These are phyloP conservation scores for Jimgerdemannia lactiflua DNA, from an alignment of 192 early-diverging fungal genomes.

Conservation along the genomic window DNA sequence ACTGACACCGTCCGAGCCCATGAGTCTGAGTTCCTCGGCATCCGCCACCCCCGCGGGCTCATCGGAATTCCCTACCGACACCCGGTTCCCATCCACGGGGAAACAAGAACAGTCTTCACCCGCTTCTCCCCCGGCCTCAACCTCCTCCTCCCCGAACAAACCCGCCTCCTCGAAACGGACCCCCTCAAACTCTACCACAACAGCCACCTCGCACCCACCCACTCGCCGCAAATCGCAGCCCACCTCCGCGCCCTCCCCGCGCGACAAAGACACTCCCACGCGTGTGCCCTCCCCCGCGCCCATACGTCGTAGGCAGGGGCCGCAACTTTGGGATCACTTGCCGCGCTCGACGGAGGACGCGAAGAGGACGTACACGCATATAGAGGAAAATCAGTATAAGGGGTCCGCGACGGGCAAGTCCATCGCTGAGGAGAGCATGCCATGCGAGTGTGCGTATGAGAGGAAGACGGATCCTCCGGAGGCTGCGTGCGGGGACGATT, in stretches of 20 bases:
- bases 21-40: neutral
- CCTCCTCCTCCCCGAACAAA: neutral
- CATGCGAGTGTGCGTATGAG: slow-evolving; percentile 77
- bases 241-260: neutral
- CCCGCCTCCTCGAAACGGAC: neutral
- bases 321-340: slow-evolving; percentile 2
- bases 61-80: neutral
- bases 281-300: neutral
- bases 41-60: neutral
- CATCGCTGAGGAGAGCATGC: slow-evolving; percentile 66
- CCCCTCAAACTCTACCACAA: neutral
- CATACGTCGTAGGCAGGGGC: neutral
- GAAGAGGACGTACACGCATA: slow-evolving; percentile 60
- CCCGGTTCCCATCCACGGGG: neutral
- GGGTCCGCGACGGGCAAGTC: slow-evolving; percentile 68
- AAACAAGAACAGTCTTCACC: neutral
- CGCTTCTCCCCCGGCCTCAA: neutral
- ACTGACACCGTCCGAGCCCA: neutral
- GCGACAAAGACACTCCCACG: neutral
- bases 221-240: neutral
- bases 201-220: neutral
- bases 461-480: slow-evolving; percentile 54
- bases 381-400: slow-evolving; percentile 67
- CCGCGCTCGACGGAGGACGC: slow-evolving; percentile 49
- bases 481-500: slow-evolving; percentile 84